Conservation (phyloP, 306 rosid genomes). For the Herpetospermum pedunculosum region DNA sequence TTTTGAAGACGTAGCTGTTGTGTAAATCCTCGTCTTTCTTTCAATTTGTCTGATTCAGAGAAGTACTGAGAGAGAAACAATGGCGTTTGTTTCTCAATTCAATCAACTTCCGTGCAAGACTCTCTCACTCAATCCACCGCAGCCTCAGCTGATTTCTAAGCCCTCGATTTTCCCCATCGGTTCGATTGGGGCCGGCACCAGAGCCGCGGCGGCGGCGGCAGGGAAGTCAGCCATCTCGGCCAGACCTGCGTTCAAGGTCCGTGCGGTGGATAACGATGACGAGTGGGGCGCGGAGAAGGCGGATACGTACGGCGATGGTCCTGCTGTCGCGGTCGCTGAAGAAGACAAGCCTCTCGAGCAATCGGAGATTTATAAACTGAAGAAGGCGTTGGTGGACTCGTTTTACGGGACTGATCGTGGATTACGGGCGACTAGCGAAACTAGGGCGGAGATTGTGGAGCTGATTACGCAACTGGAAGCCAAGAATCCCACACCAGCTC, state of each 20-base stretch:
- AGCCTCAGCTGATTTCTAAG: slow-evolving; percentile 17
- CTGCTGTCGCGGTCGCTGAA: slow-evolving; percentile 23
- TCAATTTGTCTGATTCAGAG: neutral
- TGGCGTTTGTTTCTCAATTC: slow-evolving; percentile 50
- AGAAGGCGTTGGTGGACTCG: slow-evolving; percentile 64
- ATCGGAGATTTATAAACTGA: slow-evolving; percentile 37
- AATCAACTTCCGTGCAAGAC: slow-evolving; percentile 33
- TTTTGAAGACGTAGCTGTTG: neutral
- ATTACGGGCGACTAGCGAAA: slow-evolving; percentile 55
- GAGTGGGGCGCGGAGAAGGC: slow-evolving; percentile 39
- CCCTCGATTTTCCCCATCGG: slow-evolving; percentile 23
- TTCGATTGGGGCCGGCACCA: slow-evolving; percentile 15
- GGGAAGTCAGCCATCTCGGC: slow-evolving; percentile 11
- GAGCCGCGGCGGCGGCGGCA: slow-evolving; percentile 8
- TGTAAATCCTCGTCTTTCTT: neutral
- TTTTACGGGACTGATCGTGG: slow-evolving; percentile 83
- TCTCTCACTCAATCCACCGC: slow-evolving; percentile 18
- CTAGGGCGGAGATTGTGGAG: slow-evolving; percentile 84
- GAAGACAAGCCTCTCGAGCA: slow-evolving; percentile 23
- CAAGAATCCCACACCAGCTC: slow-evolving; percentile 72
- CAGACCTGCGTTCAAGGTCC: slow-evolving; percentile 17
- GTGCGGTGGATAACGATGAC: slow-evolving; percentile 28
- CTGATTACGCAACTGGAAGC: slow-evolving; percentile 81
- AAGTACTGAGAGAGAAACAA: neutral
- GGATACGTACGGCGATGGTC: slow-evolving; percentile 2